Percentiles rank a stretch among this genome's conserved stretches.
Conservation (phyloP, 768 basidiomycete genomes). For the Calocera viscosa region DNA sequence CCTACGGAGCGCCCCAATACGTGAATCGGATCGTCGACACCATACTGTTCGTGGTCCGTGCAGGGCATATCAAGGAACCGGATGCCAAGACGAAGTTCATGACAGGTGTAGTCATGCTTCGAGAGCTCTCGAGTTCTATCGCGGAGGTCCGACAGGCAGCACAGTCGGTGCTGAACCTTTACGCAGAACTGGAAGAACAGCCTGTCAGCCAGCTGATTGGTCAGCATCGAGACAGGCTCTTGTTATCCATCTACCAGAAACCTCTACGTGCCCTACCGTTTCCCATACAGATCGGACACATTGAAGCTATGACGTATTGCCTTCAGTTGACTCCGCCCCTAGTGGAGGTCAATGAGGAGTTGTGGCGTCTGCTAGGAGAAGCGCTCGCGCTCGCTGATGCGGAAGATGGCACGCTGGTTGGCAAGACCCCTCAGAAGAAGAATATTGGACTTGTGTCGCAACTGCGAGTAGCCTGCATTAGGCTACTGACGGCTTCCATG, state of each 20-base stretch:
- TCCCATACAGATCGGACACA: slow-evolving; percentile 92
- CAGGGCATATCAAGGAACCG: slow-evolving; percentile 34
- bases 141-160: slow-evolving; percentile 71
- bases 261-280: slow-evolving; percentile 90
- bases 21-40: slow-evolving; percentile 66
- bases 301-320: slow-evolving; percentile 91
- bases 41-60: slow-evolving; percentile 35
- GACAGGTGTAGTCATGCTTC: slow-evolving; percentile 31
- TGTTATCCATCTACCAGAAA: slow-evolving; percentile 87
- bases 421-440: slow-evolving; percentile 63
- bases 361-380: slow-evolving; percentile 81
- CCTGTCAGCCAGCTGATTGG: slow-evolving; percentile 66
- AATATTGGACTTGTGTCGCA: slow-evolving; percentile 69
- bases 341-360: slow-evolving; percentile 83
- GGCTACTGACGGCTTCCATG: slow-evolving; percentile 87
- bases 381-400: slow-evolving; percentile 91
- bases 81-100: slow-evolving; percentile 9
- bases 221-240: slow-evolving; percentile 76
- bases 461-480: slow-evolving; percentile 87
- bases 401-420: slow-evolving; percentile 72
- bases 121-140: slow-evolving; percentile 80
- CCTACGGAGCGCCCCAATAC: slow-evolving; percentile 73
- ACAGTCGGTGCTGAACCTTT: slow-evolving; percentile 63
- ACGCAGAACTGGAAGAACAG: slow-evolving; percentile 60
- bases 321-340: slow-evolving; percentile 80